Conservation (phyloP, 805 yeast genomes). For the Candida pini region DNA sequence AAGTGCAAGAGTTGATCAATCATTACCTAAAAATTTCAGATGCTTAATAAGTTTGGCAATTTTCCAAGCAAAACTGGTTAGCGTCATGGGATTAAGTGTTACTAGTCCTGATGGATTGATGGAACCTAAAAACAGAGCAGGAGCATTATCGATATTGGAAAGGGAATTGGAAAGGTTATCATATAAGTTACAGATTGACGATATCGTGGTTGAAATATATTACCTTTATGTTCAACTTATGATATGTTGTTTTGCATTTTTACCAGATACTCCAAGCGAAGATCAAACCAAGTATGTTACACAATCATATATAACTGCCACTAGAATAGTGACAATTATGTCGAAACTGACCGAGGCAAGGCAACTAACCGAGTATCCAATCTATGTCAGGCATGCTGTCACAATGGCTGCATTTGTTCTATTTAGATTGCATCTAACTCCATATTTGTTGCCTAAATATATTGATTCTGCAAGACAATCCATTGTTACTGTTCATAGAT, state of each 20-base stretch:
- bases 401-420: slow-evolving; percentile 73
- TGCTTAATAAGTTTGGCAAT: slow-evolving; percentile 68
- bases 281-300: slow-evolving; percentile 83
- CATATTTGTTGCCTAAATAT: slow-evolving; percentile 64
- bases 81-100: slow-evolving; percentile 82
- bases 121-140: slow-evolving; percentile 78
- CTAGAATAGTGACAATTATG: slow-evolving; percentile 72
- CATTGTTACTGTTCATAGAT: slow-evolving; percentile 85
- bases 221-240: slow-evolving; percentile 72
- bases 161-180: slow-evolving; percentile 71
- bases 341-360: slow-evolving; percentile 63
- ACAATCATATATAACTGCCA: slow-evolving; percentile 73
- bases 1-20: slow-evolving; percentile 61
- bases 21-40: slow-evolving; percentile 65
- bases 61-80: slow-evolving; percentile 78
- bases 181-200: slow-evolving; percentile 61
- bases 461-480: slow-evolving; percentile 89
- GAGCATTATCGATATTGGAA: slow-evolving; percentile 69
- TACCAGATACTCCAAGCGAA: slow-evolving; percentile 84
- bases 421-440: slow-evolving; percentile 77
- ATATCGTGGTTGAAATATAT: slow-evolving; percentile 67
- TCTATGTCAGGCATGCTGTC: slow-evolving; percentile 80
- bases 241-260: slow-evolving; percentile 83
- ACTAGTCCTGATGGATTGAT: slow-evolving; percentile 83
- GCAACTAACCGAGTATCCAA: slow-evolving; percentile 77